Evolutionary conservation across 2,329 filamentous ascomycete species (phyloP).

Genomic region (Hymenoscyphus occultus): DNA sequence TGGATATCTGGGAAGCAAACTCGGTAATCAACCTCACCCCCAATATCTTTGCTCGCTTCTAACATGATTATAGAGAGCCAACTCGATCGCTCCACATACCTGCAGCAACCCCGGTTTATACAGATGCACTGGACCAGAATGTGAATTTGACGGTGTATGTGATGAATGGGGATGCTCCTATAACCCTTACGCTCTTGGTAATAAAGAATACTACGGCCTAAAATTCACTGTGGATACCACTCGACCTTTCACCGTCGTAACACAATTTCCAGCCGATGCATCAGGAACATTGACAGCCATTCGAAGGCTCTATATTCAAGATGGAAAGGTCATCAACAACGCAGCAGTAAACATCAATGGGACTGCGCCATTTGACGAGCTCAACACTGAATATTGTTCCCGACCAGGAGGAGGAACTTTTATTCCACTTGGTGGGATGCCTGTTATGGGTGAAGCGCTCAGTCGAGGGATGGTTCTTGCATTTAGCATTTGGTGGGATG

Average conservation of each 20-base stretch:
- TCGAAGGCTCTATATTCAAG: conserved; percentile 54
- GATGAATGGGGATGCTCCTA: conserved; percentile 60
- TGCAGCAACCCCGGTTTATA: conserved; percentile 46
- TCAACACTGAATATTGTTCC: conserved; percentile 58
- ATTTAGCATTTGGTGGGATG: conserved; percentile 56
- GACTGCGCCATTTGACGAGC: conserved; percentile 44
- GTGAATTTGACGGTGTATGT: conserved; percentile 47
- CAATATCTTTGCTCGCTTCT: not conserved
- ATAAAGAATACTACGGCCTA: conserved; percentile 52
- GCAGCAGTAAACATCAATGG: conserved; percentile 43
- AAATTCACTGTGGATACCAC: conserved; percentile 50
- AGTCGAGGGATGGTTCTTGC: conserved; percentile 50
- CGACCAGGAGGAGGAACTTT: conserved; percentile 49
- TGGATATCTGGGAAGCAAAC: conserved; percentile 66
- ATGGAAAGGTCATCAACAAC: conserved; percentile 51
- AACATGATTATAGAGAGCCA: conserved; percentile 39
- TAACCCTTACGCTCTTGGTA: conserved; percentile 56
- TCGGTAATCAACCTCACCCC: conserved; percentile 29
- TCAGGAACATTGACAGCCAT: conserved; percentile 51
- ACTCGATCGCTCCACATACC: conserved; percentile 55
- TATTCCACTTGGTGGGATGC: conserved; percentile 51
- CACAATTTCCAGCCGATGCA: conserved; percentile 53
- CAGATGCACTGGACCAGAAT: conserved; percentile 41
- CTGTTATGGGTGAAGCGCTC: conserved; percentile 54
- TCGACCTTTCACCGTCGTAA: conserved; percentile 53